Evolutionary conservation across 768 basidiomycete genomes (phyloP).

Genomic region (Lactifluus hygrophoroides): DNA sequence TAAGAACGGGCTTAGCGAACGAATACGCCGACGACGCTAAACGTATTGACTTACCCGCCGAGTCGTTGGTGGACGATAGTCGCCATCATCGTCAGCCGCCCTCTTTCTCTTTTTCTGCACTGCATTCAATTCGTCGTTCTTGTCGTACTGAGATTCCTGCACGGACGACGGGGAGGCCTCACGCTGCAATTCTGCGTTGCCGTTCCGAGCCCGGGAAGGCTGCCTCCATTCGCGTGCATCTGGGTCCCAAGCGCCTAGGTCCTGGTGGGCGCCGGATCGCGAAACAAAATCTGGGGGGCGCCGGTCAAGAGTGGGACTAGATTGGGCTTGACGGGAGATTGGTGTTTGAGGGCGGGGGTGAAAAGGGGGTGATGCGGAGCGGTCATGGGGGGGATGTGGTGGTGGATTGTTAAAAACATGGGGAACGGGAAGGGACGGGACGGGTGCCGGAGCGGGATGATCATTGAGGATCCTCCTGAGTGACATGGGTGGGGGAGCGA

Average conservation of each 20-base stretch:
- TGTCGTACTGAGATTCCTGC: conserved; percentile 22
- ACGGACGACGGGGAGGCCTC: conserved; percentile 28
- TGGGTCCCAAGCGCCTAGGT: conserved; percentile 33
- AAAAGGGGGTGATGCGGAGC: conserved; percentile 13
- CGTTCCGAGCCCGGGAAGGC: conserved; percentile 32
- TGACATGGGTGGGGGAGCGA: conserved; percentile 16
- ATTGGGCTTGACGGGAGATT: conserved; percentile 20
- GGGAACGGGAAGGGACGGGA: conserved; percentile 26
- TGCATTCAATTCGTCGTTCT: conserved; percentile 9
- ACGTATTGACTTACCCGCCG: conserved; percentile 45
- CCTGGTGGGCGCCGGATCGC: conserved; percentile 34
- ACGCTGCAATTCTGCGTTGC: conserved; percentile 28
- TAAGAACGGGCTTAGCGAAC: neutral
- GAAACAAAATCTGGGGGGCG: conserved; percentile 29
- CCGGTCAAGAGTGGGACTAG: conserved; percentile 25
- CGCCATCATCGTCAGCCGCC: conserved; percentile 41
- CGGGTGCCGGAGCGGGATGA: conserved; percentile 36
- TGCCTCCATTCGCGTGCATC: conserved; percentile 32
- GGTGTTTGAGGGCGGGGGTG: conserved; percentile 16
- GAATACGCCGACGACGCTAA: conserved; percentile 8
- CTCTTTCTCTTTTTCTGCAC: conserved; percentile 44
- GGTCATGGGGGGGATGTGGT: conserved; percentile 22
- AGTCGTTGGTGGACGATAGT: conserved; percentile 42
- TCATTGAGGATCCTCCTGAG: conserved; percentile 31
- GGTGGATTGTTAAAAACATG: conserved; percentile 23